Percentiles rank a stretch among this genome's conserved stretches.
These are phyloP conservation scores for Umbelopsis vinacea DNA, from an alignment of 192 early-diverging fungal species.

Conservation along the genomic window DNA sequence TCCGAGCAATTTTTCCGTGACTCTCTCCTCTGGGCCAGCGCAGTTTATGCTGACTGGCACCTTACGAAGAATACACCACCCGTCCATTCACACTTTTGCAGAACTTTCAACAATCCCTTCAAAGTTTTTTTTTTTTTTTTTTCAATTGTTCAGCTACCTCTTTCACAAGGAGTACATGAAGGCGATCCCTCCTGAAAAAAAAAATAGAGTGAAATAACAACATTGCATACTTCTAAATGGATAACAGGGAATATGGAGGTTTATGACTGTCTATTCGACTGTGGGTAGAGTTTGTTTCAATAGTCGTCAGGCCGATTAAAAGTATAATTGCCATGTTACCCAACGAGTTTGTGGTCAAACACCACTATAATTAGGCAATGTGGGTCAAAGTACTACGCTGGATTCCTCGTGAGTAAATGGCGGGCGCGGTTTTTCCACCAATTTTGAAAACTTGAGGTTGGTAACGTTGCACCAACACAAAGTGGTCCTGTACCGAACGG, in stretches of 20 bases:
- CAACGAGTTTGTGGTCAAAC: background rate
- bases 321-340: too few species aligned
- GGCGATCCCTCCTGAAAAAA: background rate
- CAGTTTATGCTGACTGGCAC: too few species aligned
- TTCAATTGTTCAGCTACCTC: background rate
- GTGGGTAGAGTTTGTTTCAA: background rate
- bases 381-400: background rate
- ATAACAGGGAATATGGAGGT: too few species aligned
- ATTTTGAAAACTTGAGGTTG: background rate
- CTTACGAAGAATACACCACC: too few species aligned
- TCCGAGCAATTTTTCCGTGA: background rate
- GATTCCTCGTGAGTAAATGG: background rate
- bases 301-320: background rate
- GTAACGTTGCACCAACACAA: slow-evolving; percentile 1
- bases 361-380: background rate
- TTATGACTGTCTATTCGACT: too few species aligned
- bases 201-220: background rate
- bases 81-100: too few species aligned
- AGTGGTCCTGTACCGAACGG: background rate
- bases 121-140: too few species aligned
- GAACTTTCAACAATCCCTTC: too few species aligned
- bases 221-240: too few species aligned
- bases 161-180: background rate
- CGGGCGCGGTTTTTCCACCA: background rate
- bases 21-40: background rate